Base-by-base conservation (phyloP, 2,329 filamentous ascomycete species). In the Cercospora janseana region DNA sequence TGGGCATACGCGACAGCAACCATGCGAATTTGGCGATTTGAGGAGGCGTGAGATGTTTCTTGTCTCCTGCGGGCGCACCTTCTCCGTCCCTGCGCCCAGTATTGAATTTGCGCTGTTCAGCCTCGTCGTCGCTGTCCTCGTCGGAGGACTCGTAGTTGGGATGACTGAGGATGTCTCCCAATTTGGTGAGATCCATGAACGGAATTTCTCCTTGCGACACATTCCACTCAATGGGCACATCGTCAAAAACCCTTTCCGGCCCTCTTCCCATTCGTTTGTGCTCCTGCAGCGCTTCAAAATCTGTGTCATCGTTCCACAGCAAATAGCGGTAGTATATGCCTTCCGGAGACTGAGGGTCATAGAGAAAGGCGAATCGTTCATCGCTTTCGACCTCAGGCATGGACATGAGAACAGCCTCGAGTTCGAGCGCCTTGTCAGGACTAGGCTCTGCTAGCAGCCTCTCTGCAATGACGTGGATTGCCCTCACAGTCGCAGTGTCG, bases 321-420 rank as follows among this genome's bases (percentile, higher is more conserved):
- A 88, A 82, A 87, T 89, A 97, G 34, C 93, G 83, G 69, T 97
- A 97, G 79, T 91, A 98, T 12, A 94, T 80, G 12, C 86, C 92
- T 20, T 83, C 90, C 55, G 79, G 76, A 63, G 84, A 91, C 58
- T 84, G 80, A 15, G 90, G 80, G 67, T 97, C 86, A 85, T 88
- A 98, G 4, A 98, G 76, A 87, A 91, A 98, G 0, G 90, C 87
- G 83, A 92, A 97, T 58, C 86, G 90, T 67, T 95, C 88, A 52
- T 95, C 88, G 31, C 78, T 79, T 66, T 95, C 88, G 1, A 97
- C 86, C 47, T 90, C 83, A 0, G 87, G 81, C 13, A 88, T 79
- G 42, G 85, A 86, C 93, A 97, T 97, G 5, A 98, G 78, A 2
- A 95, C 75, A 4, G 91, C 90, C 69, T 98, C 93, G 54, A 95